Conservation (phyloP, 345 rosid species). For the Erucastrum elatum region DNA sequence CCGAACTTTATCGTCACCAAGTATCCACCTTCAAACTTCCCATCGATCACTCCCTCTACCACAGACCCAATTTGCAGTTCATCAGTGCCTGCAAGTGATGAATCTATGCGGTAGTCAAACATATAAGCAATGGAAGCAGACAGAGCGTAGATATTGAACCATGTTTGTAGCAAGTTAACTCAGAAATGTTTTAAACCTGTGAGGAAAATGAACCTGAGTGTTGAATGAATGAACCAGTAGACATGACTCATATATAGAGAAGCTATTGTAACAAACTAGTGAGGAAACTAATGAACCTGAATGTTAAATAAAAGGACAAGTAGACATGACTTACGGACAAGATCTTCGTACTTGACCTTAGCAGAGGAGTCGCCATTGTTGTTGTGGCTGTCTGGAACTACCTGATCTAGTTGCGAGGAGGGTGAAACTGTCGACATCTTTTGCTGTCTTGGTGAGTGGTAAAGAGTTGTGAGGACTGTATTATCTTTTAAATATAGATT, state of each 20-base stretch:
- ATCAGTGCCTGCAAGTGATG: too few species aligned
- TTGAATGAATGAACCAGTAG: too few species aligned
- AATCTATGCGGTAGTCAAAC: too few species aligned
- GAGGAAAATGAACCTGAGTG: neutral
- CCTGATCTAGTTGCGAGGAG: conserved; percentile 27
- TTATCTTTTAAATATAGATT: conserved; percentile 16
- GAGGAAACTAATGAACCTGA: too few species aligned
- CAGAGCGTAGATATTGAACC: neutral
- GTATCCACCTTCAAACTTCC: too few species aligned
- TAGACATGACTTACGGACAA: conserved; percentile 43
- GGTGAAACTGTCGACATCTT: conserved; percentile 43
- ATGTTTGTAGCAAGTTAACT: neutral
- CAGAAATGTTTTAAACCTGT: neutral
- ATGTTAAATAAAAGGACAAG: neutral
- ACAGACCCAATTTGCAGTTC: too few species aligned
- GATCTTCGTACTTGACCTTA: conserved; percentile 56
- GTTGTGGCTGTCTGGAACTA: conserved; percentile 32
- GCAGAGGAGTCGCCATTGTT: conserved; percentile 49
- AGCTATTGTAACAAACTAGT: too few species aligned
- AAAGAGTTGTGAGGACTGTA: conserved; percentile 17
- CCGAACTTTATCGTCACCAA: neutral
- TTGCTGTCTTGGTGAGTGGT: conserved; percentile 18
- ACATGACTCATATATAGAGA: neutral
- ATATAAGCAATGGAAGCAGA: neutral
- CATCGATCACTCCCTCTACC: too few species aligned